Percentiles rank a stretch among this genome's conserved stretches.
phyloP scores from a whole-genome alignment of 75 land plant species.

The Cupressus sempervirens region DNA sequence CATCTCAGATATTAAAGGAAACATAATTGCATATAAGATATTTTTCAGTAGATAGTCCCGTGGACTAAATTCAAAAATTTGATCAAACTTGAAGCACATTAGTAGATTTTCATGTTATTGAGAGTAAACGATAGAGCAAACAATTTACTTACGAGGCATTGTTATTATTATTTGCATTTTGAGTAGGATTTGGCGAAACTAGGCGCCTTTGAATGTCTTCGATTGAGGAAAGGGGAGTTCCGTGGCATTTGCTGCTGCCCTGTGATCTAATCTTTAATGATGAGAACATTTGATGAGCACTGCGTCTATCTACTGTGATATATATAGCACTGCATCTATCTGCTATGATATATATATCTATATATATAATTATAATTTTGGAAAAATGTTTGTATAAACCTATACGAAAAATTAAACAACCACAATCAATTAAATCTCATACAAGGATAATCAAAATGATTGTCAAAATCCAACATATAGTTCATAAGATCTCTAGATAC shows the following conservation, averaged over 20 bases:
- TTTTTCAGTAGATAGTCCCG: background rate
- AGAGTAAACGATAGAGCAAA: background rate
- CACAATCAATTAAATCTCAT: no score
- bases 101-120: background rate
- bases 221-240: constrained; percentile 3
- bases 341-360: no score
- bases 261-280: background rate
- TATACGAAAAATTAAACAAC: no score
- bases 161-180: background rate
- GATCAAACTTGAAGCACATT: background rate
- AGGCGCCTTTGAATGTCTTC: constrained; percentile 11
- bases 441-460: no score
- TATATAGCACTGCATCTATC: no score
- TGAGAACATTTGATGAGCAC: background rate
- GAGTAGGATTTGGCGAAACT: background rate
- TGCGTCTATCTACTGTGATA: no score
- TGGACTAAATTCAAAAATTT: background rate
- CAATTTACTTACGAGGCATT: background rate
- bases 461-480: no score
- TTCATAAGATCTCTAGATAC: no score
- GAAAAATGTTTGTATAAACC: no score
- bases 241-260: background rate
- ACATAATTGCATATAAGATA: background rate
- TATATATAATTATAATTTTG: no score
- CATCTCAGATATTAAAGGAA: background rate